Evolutionary conservation across 202 grass and related monocot species (phyloP).

Genomic region (Elaeis oleifera): DNA sequence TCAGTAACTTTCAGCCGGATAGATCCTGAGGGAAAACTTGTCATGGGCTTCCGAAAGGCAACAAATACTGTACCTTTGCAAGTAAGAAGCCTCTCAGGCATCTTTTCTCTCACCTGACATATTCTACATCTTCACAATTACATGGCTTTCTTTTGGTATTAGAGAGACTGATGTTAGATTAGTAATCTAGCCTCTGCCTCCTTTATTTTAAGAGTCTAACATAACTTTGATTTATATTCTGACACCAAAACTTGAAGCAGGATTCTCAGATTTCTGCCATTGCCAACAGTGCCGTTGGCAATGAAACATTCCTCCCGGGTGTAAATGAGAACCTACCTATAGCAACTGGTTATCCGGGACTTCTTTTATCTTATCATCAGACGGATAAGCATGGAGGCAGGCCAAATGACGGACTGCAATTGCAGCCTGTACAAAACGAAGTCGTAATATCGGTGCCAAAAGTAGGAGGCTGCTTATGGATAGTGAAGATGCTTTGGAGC

Average conservation of each 20-base stretch:
- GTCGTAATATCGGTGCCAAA: conserved; percentile 83
- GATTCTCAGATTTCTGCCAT: conserved; percentile 98
- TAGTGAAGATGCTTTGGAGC: conserved; percentile 72
- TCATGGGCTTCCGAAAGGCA: conserved; percentile 98
- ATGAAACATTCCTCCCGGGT: conserved; percentile 60
- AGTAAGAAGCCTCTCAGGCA: conserved; percentile 38
- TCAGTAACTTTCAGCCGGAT: conserved; percentile 97
- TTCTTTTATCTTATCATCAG: conserved; percentile 76
- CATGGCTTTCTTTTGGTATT: too few species aligned
- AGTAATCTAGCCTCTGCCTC: too few species aligned
- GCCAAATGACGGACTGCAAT: conserved; percentile 48
- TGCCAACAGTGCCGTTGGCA: conserved; percentile 69
- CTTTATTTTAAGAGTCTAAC: too few species aligned
- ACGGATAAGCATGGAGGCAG: conserved; percentile 50
- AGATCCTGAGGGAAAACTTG: conserved; percentile 97
- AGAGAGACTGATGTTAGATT: too few species aligned
- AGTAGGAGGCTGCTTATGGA: conserved; percentile 84
- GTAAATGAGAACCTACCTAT: conserved; percentile 61
- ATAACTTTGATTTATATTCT: conserved; percentile 11
- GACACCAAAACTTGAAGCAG: conserved; percentile 36
- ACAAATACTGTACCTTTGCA: conserved; percentile 78
- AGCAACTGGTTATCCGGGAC: conserved; percentile 77
- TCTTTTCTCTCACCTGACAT: neutral
- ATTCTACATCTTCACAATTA: too few species aligned
- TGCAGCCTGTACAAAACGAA: conserved; percentile 67